These are phyloP conservation scores for Astrocystis sublimbata DNA, from an alignment of 495 filamentous ascomycete species.

Conservation along the genomic window DNA sequence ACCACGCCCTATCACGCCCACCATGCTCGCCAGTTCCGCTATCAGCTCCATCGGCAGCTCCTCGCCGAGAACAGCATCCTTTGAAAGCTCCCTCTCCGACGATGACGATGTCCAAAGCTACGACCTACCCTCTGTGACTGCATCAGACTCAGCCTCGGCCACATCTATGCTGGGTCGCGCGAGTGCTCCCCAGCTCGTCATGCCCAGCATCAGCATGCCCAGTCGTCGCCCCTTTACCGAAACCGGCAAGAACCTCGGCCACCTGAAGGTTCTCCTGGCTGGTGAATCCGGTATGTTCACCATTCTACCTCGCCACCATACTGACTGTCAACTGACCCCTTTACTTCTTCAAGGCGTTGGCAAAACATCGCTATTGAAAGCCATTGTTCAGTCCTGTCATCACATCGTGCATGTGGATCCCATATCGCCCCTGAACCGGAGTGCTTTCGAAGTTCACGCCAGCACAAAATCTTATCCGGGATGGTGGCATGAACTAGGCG, in stretches of 20 bases:
- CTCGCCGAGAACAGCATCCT: constrained; percentile 58
- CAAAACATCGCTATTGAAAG: constrained; percentile 90
- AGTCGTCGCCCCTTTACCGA: constrained; percentile 90
- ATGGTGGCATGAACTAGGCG: constrained; percentile 93
- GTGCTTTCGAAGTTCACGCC: constrained; percentile 78
- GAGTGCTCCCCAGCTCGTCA: constrained; percentile 84
- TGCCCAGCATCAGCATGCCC: constrained; percentile 97
- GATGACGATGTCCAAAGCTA: constrained; percentile 53
- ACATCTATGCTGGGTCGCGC: constrained; percentile 48
- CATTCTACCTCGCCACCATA: not conserved
- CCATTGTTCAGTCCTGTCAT: constrained; percentile 90
- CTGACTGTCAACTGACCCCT: constrained; percentile 14
- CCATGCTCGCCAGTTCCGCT: constrained; percentile 51
- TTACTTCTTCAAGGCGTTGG: constrained; percentile 52
- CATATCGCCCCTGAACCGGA: constrained; percentile 48
- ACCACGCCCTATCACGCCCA: constrained; percentile 59
- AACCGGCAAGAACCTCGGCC: constrained; percentile 77
- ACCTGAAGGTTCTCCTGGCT: constrained; percentile 84
- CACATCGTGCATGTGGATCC: constrained; percentile 96
- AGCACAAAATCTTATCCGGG: constrained; percentile 89
- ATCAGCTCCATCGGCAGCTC: constrained; percentile 50
- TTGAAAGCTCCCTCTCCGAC: constrained; percentile 51
- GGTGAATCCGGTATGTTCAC: constrained; percentile 70
- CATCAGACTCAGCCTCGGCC: constrained; percentile 29
- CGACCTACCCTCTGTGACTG: constrained; percentile 55